A percentile compares a stretch with the other conserved stretches of the same genome.
phyloP scores from a whole-genome alignment of 225 moss, liverwort and hornwort genomes.

The Straminergon stramineum region DNA sequence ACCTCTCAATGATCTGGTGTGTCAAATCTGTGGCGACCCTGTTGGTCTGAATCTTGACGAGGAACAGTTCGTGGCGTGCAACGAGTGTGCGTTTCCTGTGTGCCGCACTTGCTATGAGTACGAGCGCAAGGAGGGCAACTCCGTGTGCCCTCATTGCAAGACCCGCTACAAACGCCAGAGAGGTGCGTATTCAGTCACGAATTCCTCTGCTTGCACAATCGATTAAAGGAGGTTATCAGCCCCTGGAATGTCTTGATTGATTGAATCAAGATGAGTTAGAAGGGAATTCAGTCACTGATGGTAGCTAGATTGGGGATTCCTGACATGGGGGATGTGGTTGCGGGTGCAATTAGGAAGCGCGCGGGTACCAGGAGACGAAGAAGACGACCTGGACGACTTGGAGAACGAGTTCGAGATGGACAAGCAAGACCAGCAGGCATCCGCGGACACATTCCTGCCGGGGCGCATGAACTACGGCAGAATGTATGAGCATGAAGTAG shows the following conservation, averaged over 20 bases:
- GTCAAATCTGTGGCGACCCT: conserved; percentile 94
- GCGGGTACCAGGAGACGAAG: conserved; percentile 85
- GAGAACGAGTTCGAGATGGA: conserved; percentile 86
- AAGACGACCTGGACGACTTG: conserved; percentile 71
- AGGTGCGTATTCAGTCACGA: conserved; percentile 21
- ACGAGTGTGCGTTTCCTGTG: conserved; percentile 93
- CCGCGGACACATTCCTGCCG: conserved; percentile 56
- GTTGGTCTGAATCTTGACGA: conserved; percentile 66
- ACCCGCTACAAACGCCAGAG: conserved; percentile 82
- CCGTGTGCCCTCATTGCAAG: conserved; percentile 88
- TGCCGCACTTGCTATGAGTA: conserved; percentile 97
- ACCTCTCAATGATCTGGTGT: conserved; percentile 43
- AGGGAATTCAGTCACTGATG: neutral
- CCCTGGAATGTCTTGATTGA: neutral
- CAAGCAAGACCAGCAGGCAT: conserved; percentile 53
- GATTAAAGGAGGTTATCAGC: neutral
- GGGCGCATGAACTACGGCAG: conserved; percentile 83
- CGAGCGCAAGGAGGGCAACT: conserved; percentile 94
- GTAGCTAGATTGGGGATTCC: neutral
- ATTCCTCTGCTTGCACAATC: neutral
- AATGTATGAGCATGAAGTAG: conserved; percentile 69
- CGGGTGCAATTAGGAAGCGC: conserved; percentile 51
- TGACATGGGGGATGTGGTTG: neutral
- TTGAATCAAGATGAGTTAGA: neutral
- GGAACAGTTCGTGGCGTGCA: conserved; percentile 91